Percentiles rank a stretch among this genome's conserved stretches.
These are phyloP conservation scores for Lachnellula subtilissima DNA, from an alignment of 2,329 filamentous ascomycete species.

Conservation along the genomic window DNA sequence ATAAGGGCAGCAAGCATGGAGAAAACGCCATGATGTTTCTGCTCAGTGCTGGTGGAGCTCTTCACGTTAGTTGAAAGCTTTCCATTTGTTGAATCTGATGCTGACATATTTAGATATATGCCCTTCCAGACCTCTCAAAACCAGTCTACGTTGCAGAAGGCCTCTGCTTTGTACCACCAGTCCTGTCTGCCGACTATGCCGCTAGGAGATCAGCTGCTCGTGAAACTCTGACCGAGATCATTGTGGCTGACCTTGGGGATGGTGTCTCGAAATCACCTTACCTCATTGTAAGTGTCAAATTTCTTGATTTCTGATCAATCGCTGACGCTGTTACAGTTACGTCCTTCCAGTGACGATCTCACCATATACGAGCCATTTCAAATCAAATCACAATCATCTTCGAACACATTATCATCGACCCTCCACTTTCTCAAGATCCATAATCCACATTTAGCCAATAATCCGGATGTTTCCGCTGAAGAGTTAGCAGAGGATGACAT, in stretches of 20 bases:
- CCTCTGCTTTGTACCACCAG: slow-evolving; percentile 70
- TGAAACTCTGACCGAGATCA: slow-evolving; percentile 71
- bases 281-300: slow-evolving; percentile 60
- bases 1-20: slow-evolving; percentile 36
- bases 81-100: neutral
- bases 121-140: slow-evolving; percentile 66
- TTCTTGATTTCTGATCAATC: neutral
- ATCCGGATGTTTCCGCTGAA: slow-evolving; percentile 43
- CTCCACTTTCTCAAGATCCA: slow-evolving; percentile 73
- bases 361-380: slow-evolving; percentile 81
- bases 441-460: slow-evolving; percentile 62
- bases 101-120: slow-evolving; percentile 57
- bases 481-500: slow-evolving; percentile 46
- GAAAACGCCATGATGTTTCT: slow-evolving; percentile 68
- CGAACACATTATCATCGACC: slow-evolving; percentile 32
- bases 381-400: slow-evolving; percentile 30
- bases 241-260: slow-evolving; percentile 83
- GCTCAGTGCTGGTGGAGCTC: slow-evolving; percentile 66
- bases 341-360: slow-evolving; percentile 75
- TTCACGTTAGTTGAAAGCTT: slow-evolving; percentile 56
- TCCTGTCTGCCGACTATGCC: slow-evolving; percentile 67
- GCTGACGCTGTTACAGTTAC: slow-evolving; percentile 48
- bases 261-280: slow-evolving; percentile 65
- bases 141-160: slow-evolving; percentile 72
- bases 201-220: slow-evolving; percentile 66